phyloP scores from a whole-genome alignment of 2,329 filamentous ascomycete genomes.

The Exophiala oligosperma region DNA sequence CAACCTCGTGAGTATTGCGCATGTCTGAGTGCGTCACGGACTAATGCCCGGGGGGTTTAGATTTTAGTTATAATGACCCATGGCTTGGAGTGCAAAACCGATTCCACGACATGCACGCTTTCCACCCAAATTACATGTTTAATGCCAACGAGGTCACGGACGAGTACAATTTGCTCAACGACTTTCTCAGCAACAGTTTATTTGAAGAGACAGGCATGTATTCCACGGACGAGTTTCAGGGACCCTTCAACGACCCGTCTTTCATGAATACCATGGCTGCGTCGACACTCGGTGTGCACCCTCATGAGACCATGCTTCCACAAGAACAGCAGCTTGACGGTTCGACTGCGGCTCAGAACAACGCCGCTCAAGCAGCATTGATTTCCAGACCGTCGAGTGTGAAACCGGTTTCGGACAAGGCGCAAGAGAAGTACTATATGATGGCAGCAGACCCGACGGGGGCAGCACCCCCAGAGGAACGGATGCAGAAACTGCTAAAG shows the following conservation, averaged over 20 bases:
- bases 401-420: conserved; percentile 63
- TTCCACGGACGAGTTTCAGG: conserved; percentile 64
- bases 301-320: conserved; percentile 35
- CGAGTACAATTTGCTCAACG: conserved; percentile 95
- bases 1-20: conserved; percentile 69
- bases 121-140: conserved; percentile 94
- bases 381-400: conserved; percentile 63
- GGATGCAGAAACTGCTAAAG: conserved; percentile 89
- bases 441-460: conserved; percentile 94
- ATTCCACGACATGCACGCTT: conserved; percentile 91
- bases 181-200: conserved; percentile 89
- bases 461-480: conserved; percentile 81
- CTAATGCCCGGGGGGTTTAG: conserved; percentile 48
- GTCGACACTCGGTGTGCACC: conserved; percentile 30
- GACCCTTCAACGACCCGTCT: conserved; percentile 62
- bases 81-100: conserved; percentile 70
- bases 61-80: conserved; percentile 83
- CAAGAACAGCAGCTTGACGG: conserved; percentile 39
- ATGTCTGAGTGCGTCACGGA: conserved; percentile 25
- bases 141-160: conserved; percentile 90
- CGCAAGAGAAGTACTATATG: conserved; percentile 84
- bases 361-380: conserved; percentile 46
- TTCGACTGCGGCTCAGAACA: conserved; percentile 39
- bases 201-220: conserved; percentile 75
- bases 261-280: conserved; percentile 46